Conservation (phyloP, 2,329 filamentous ascomycete species). For the Colletotrichum coccodes region DNA sequence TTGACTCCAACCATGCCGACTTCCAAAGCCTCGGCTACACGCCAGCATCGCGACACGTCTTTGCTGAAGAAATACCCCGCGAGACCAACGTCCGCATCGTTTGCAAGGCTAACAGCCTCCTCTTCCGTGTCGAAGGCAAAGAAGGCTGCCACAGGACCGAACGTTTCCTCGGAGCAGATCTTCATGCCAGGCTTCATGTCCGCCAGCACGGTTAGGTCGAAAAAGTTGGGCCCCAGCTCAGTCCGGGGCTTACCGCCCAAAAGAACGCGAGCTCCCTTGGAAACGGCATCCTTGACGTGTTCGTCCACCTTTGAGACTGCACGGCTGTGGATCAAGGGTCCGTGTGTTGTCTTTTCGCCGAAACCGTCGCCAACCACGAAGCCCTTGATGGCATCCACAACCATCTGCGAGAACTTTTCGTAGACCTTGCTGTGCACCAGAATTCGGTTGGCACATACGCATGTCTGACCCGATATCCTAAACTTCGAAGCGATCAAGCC, state of each 20-base stretch:
- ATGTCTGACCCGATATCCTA: slow-evolving; percentile 72
- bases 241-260: slow-evolving; percentile 62
- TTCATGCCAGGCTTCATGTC: slow-evolving; percentile 52
- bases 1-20: slow-evolving; percentile 69
- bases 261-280: slow-evolving; percentile 74
- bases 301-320: slow-evolving; percentile 77
- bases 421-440: slow-evolving; percentile 70
- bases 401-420: slow-evolving; percentile 71
- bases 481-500: slow-evolving; percentile 61
- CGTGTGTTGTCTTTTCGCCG: slow-evolving; percentile 75
- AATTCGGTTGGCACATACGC: slow-evolving; percentile 73
- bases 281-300: slow-evolving; percentile 76
- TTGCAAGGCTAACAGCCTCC: slow-evolving; percentile 54
- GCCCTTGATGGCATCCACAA: slow-evolving; percentile 67
- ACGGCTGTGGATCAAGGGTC: slow-evolving; percentile 76
- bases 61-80: slow-evolving; percentile 71
- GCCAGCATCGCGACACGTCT: slow-evolving; percentile 61
- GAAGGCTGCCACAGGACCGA: slow-evolving; percentile 56
- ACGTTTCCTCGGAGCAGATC: slow-evolving; percentile 59
- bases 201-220: slow-evolving; percentile 57
- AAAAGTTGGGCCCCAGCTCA: slow-evolving; percentile 53
- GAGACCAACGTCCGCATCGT: slow-evolving; percentile 69
- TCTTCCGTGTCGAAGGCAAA: slow-evolving; percentile 54
- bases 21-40: slow-evolving; percentile 65
- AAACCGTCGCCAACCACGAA: slow-evolving; percentile 79